phyloP scores from a whole-genome alignment of 371 early-diverging fungal species.

The Mortierella sp. region DNA sequence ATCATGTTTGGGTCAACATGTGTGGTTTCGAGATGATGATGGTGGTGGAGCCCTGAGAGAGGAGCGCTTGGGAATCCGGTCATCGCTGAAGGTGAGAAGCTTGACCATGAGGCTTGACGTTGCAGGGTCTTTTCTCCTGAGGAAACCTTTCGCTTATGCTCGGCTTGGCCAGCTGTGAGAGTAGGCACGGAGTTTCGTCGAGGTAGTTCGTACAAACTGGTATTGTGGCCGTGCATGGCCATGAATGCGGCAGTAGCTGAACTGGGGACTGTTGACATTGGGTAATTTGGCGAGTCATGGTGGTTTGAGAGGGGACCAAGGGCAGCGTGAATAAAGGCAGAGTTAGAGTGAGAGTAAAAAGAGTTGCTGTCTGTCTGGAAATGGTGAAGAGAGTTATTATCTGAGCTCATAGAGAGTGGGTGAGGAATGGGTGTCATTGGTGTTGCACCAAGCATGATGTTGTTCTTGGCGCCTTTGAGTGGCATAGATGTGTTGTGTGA shows the following conservation, averaged over 20 bases:
- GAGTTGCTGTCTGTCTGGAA: conserved; percentile 31
- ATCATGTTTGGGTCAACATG: conserved; percentile 38
- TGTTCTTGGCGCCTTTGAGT: conserved; percentile 40
- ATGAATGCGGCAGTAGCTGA: conserved; percentile 42
- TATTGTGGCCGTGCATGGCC: conserved; percentile 44
- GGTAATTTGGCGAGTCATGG: conserved; percentile 10
- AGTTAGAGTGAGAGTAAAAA: conserved; percentile 22
- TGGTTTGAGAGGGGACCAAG: conserved; percentile 20
- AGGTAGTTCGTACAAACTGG: conserved; percentile 29
- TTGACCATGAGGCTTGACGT: conserved; percentile 53
- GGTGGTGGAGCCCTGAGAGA: conserved; percentile 9
- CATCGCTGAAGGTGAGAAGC: conserved; percentile 24
- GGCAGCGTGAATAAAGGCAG: conserved; percentile 23
- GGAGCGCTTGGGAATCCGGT: conserved; percentile 11
- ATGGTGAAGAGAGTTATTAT: conserved; percentile 42
- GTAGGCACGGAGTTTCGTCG: conserved; percentile 53
- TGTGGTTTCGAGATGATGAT: conserved; percentile 18
- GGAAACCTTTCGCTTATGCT: conserved; percentile 37
- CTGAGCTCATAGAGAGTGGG: conserved; percentile 32
- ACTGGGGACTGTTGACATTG: conserved; percentile 22
- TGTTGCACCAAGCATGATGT: conserved; percentile 41
- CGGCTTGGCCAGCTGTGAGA: conserved; percentile 35
- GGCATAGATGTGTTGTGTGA: conserved; percentile 23
- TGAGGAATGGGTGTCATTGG: conserved; percentile 16
- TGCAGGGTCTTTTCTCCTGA: conserved; percentile 50